A percentile compares a stretch with the other conserved stretches of the same genome.
Conservation (phyloP, 1,139 yeast species). For the Candida sojae region DNA sequence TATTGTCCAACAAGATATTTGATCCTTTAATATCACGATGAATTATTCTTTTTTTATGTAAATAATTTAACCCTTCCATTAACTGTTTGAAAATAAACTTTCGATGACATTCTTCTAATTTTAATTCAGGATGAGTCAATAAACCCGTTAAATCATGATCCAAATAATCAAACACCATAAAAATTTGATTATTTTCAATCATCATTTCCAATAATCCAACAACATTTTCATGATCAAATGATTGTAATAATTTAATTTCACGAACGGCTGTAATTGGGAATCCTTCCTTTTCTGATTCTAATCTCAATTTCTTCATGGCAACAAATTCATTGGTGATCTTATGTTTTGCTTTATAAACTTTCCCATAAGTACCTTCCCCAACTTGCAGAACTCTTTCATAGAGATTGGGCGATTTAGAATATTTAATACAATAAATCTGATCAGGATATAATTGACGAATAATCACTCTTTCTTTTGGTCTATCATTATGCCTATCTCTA, state of each 20-base stretch:
- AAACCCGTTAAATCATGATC: conserved; percentile 93
- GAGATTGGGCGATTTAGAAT: conserved; percentile 26
- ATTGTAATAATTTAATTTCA: conserved; percentile 83
- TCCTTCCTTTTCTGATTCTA: conserved; percentile 90
- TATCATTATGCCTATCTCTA: neutral
- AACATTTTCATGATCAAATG: conserved; percentile 81
- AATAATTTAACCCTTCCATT: conserved; percentile 75
- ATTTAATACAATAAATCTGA: conserved; percentile 36
- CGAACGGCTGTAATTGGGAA: conserved; percentile 95
- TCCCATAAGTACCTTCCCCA: conserved; percentile 55
- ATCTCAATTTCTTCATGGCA: conserved; percentile 79
- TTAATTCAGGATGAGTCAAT: conserved; percentile 72
- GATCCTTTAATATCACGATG: conserved; percentile 97
- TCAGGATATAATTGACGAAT: conserved; percentile 7
- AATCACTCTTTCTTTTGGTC: neutral
- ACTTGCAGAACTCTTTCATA: conserved; percentile 47
- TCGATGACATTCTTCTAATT: conserved; percentile 64
- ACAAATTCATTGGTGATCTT: conserved; percentile 67
- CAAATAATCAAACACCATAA: conserved; percentile 91
- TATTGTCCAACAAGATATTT: conserved; percentile 71
- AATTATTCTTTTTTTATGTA: conserved; percentile 76
- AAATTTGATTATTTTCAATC: conserved; percentile 78
- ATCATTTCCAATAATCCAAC: conserved; percentile 86
- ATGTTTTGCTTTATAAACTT: conserved; percentile 61
- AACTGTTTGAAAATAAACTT: conserved; percentile 78